phyloP scores from a whole-genome alignment of 176 grass and related monocot genomes.

The Phoenix dactylifera region DNA sequence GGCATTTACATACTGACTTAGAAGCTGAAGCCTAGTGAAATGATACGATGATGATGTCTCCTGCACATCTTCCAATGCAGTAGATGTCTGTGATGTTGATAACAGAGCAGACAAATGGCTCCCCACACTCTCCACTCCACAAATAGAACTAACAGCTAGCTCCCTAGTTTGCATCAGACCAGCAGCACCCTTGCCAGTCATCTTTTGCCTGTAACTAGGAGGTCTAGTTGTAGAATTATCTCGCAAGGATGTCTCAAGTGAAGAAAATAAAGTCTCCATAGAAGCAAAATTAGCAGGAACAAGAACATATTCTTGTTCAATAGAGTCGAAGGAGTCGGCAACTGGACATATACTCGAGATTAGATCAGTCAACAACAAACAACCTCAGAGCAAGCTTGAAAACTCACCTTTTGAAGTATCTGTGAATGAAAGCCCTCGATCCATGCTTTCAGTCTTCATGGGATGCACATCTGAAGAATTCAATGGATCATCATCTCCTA shows the following conservation, averaged over 20 bases:
- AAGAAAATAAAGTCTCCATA: slow-evolving; percentile 28
- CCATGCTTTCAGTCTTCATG: slow-evolving; percentile 24
- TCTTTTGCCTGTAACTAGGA: slow-evolving; percentile 10
- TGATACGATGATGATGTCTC: slow-evolving; percentile 23
- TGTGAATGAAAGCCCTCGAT: slow-evolving; percentile 8
- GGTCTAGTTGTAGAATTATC: slow-evolving; percentile 30
- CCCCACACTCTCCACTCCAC: slow-evolving; percentile 12
- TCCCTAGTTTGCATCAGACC: slow-evolving; percentile 27
- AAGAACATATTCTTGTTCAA: slow-evolving; percentile 56
- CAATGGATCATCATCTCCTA: slow-evolving; percentile 10
- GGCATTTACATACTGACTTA: slow-evolving; percentile 48
- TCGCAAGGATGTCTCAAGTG: slow-evolving; percentile 29
- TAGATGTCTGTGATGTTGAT: slow-evolving; percentile 9
- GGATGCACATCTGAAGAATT: slow-evolving; percentile 18
- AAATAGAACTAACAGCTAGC: not conserved
- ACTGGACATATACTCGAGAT: slow-evolving; percentile 17
- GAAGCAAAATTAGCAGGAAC: slow-evolving; percentile 44
- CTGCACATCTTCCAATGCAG: slow-evolving; percentile 28
- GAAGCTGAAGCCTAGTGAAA: slow-evolving; percentile 36
- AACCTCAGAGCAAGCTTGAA: not conserved
- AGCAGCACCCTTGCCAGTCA: slow-evolving; percentile 10
- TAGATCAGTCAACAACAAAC: too few relatives aligned
- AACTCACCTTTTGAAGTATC: slow-evolving; percentile 28
- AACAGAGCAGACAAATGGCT: slow-evolving; percentile 18
- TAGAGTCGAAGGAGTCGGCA: slow-evolving; percentile 66